Evolutionary conservation across 257 asterid genomes (phyloP).

Genomic region (Fraxinus pennsylvanica): DNA sequence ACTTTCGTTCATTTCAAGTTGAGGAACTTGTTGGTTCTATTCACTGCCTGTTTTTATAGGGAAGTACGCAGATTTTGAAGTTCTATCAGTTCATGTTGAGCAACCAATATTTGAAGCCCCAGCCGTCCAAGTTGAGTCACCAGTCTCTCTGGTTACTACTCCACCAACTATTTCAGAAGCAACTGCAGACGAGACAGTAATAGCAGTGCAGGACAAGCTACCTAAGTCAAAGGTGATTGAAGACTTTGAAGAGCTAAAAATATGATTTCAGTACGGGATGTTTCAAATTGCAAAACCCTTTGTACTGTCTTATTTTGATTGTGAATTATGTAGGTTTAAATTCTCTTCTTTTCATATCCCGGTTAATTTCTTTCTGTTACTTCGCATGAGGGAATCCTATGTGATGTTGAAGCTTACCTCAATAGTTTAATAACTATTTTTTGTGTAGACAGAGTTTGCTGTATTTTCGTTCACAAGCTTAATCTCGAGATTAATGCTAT

Average conservation of each 20-base stretch:
- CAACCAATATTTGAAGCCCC: slow-evolving; percentile 30
- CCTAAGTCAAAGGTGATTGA: slow-evolving; percentile 28
- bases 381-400: slow-evolving; percentile 29
- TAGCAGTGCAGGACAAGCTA: slow-evolving; percentile 28
- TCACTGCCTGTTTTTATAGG: slow-evolving; percentile 23
- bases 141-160: slow-evolving; percentile 24
- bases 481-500: too few relatives aligned
- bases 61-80: background rate
- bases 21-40: slow-evolving; percentile 35
- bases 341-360: background rate
- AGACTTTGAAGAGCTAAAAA: slow-evolving; percentile 41
- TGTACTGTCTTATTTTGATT: slow-evolving; percentile 26
- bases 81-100: background rate
- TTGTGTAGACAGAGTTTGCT: too few relatives aligned
- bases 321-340: slow-evolving; percentile 36
- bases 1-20: slow-evolving; percentile 29
- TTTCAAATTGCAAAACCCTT: slow-evolving; percentile 32
- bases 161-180: slow-evolving; percentile 27
- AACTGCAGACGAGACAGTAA: slow-evolving; percentile 28
- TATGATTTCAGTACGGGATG: slow-evolving; percentile 30
- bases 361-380: slow-evolving; percentile 15
- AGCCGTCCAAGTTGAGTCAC: slow-evolving; percentile 24
- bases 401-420: background rate
- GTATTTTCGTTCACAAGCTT: too few relatives aligned
- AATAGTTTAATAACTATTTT: too few relatives aligned